These are phyloP conservation scores for Volvariella surrecta DNA, from an alignment of 1,284 basidiomycete species.

Conservation along the genomic window DNA sequence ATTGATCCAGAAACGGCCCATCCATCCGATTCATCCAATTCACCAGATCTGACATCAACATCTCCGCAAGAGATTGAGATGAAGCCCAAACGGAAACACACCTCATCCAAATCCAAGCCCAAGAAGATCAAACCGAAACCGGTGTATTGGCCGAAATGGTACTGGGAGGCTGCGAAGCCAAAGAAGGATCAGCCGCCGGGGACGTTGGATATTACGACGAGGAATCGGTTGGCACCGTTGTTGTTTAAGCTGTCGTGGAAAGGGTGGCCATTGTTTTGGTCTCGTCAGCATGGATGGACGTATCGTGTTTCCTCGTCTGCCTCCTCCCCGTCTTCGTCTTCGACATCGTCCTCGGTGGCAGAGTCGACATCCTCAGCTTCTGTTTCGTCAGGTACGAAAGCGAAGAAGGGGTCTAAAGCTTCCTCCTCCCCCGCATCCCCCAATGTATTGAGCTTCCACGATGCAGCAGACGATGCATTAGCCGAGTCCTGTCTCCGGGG, in stretches of 20 bases:
- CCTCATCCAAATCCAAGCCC: slow-evolving; percentile 14
- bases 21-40: neutral
- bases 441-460: slow-evolving; percentile 43
- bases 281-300: slow-evolving; percentile 87
- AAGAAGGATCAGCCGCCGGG: slow-evolving; percentile 57
- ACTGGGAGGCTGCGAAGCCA: slow-evolving; percentile 81
- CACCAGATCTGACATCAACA: neutral
- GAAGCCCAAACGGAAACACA: slow-evolving; percentile 7
- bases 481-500: slow-evolving; percentile 32
- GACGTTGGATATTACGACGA: slow-evolving; percentile 80
- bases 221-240: slow-evolving; percentile 79
- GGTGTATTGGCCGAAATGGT: slow-evolving; percentile 87
- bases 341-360: slow-evolving; percentile 8
- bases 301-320: slow-evolving; percentile 59
- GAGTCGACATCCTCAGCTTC: slow-evolving; percentile 21
- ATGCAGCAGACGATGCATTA: slow-evolving; percentile 52
- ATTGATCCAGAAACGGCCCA: slow-evolving; percentile 8
- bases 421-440: slow-evolving; percentile 15
- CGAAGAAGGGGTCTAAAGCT: neutral
- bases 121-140: slow-evolving; percentile 34
- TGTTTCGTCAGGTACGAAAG: neutral
- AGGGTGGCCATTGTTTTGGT: slow-evolving; percentile 80
- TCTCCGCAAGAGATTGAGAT: slow-evolving; percentile 5
- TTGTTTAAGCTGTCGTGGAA: slow-evolving; percentile 87
- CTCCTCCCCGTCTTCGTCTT: slow-evolving; percentile 4